phyloP scores from a whole-genome alignment of 129 eudicot genomes.

The sunflower (Helianthus annuus) region HanXRQr2.0-SUNRISE NC_035437.2:40610242-40610741 shows the following conservation, averaged over 20 bases:
- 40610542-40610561: neutral
- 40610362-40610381: slow-evolving; percentile 44
- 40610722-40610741: too few species aligned
- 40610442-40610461: neutral
- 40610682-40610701: neutral
- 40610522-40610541: neutral
- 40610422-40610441: neutral
- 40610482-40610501: slow-evolving; percentile 4
- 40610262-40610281: neutral
- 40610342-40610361: neutral
- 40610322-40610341: neutral
- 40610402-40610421: slow-evolving; percentile 24
- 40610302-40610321: neutral
- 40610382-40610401: slow-evolving; percentile 70
- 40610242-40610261: slow-evolving; percentile 70
- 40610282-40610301: neutral
- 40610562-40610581: neutral
- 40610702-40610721: neutral
- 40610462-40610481: slow-evolving; percentile 15
- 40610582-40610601: slow-evolving; percentile 4
- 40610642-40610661: neutral
- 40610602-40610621: neutral
- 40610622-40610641: neutral
- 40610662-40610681: neutral
- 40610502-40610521: slow-evolving; percentile 6